Evolutionary conservation across 805 yeast genomes (phyloP).

Genomic region (Priceomyces castillae): DNA sequence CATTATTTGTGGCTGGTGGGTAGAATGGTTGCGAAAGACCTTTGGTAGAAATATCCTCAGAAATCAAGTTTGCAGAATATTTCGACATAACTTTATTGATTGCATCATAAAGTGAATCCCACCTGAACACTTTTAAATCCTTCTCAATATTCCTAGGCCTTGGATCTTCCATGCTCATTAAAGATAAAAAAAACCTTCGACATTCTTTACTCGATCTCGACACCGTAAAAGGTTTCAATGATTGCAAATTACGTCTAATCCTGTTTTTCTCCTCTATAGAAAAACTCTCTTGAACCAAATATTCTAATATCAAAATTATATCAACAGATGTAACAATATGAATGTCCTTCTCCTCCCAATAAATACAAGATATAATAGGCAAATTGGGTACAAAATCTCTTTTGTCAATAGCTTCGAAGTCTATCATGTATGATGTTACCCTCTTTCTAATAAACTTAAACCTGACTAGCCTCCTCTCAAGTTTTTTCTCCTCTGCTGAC

Average conservation of each 20-base stretch:
- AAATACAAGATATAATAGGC: constrained; percentile 57
- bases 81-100: constrained; percentile 56
- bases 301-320: constrained; percentile 54
- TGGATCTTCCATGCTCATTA: constrained; percentile 63
- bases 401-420: constrained; percentile 35
- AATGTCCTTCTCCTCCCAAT: constrained; percentile 48
- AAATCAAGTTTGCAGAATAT: constrained; percentile 33
- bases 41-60: constrained; percentile 7
- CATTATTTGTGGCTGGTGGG: not conserved
- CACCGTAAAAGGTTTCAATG: constrained; percentile 58
- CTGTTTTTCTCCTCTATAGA: constrained; percentile 69
- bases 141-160: constrained; percentile 69
- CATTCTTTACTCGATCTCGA: constrained; percentile 41
- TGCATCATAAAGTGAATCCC: constrained; percentile 55
- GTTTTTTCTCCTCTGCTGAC: constrained; percentile 42
- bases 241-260: constrained; percentile 63
- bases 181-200: constrained; percentile 33
- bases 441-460: constrained; percentile 39
- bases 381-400: constrained; percentile 36
- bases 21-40: not conserved
- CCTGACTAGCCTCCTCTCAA: constrained; percentile 47
- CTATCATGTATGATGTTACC: constrained; percentile 30
- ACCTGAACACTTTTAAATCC: constrained; percentile 63
- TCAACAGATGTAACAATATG: constrained; percentile 65
- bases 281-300: constrained; percentile 52